phyloP scores from a whole-genome alignment of 2,329 filamentous ascomycete genomes.

The Pyrenophora teres region DNA sequence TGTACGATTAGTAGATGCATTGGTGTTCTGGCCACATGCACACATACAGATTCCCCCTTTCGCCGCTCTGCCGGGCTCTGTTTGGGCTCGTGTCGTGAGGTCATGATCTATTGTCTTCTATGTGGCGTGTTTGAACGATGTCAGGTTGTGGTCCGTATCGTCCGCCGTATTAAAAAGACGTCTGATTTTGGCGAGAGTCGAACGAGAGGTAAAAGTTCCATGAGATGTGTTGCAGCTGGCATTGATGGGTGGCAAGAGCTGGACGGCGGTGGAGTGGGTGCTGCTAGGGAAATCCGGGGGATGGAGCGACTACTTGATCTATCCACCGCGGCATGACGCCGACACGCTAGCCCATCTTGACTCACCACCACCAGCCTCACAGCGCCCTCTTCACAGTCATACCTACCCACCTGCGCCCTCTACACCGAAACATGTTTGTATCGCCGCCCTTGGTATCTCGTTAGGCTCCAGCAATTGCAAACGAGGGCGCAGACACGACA shows the following conservation, averaged over 20 bases:
- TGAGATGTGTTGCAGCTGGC: constrained; percentile 35
- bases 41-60: constrained; percentile 79
- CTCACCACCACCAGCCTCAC: constrained; percentile 10
- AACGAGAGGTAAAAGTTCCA: constrained; percentile 36
- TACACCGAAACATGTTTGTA: background rate
- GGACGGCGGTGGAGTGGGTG: constrained; percentile 19
- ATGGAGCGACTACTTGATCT: constrained; percentile 13
- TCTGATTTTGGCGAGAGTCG: constrained; percentile 28
- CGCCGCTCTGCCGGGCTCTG: constrained; percentile 77
- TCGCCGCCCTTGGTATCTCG: too few species aligned
- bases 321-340: constrained; percentile 23
- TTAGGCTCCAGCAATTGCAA: background rate
- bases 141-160: constrained; percentile 26
- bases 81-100: constrained; percentile 54
- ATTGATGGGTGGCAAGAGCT: constrained; percentile 34
- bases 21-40: background rate
- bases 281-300: constrained; percentile 17
- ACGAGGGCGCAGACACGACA: constrained; percentile 33
- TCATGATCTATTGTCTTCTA: constrained; percentile 27
- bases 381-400: constrained; percentile 2
- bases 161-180: constrained; percentile 34
- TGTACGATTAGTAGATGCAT: background rate
- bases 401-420: constrained; percentile 11
- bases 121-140: constrained; percentile 15
- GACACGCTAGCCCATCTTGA: constrained; percentile 21